Evolutionary conservation across 2,329 filamentous ascomycete species (phyloP), one percentile per base, ranked within the genome.

Genomic region (Lachnellula subtilissima): DNA sequence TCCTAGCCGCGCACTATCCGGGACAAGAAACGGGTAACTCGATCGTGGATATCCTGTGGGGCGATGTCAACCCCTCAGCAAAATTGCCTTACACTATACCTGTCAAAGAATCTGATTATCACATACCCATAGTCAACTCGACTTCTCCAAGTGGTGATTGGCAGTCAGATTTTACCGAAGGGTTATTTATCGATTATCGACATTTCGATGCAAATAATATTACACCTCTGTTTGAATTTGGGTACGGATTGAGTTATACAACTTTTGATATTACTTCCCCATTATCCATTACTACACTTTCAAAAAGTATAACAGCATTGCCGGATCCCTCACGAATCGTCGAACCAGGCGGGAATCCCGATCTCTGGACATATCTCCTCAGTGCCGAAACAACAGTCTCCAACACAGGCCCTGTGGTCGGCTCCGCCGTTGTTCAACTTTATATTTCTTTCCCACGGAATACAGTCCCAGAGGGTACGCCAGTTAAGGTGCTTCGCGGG

Each of bases 121-220:
- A 76, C 28, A 75, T 75, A 5, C 74, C 79, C 36, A 75, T 84
- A 58, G 82, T 79, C 22, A 72, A 73, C 55, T 49, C 56, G 12
- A 56, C 58, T 8, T 36, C 40, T 14, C 48, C 61, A 5, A 49
- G 48, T 47, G 60, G 50, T 32, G n/a, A 25, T 12, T 63, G 60
- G 64, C 62, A 90, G 57, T 82, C 85, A 54, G 79, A 89, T 66
- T 94, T 91, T 67, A 75, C 77, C 11, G 89, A 93, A 70, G 88
- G 89, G 9, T 77, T 87, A 51, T 88, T 90, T 70, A 90, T 94
- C 65, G 89, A 93, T 72, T 89, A 90, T 74, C 82, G 86, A 22
- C 77, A 84, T 63, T 89, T 93, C 50, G 89, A 93, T 74, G 77
- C 50, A 32, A 49, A 59, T 5, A 72, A 75, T 52, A 72, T 81